A percentile compares a stretch with the other conserved stretches of the same genome.
These are phyloP conservation scores for Elaeis guineensis DNA, from an alignment of 176 grass and related monocot genomes.

Conservation along the genomic window DNA sequence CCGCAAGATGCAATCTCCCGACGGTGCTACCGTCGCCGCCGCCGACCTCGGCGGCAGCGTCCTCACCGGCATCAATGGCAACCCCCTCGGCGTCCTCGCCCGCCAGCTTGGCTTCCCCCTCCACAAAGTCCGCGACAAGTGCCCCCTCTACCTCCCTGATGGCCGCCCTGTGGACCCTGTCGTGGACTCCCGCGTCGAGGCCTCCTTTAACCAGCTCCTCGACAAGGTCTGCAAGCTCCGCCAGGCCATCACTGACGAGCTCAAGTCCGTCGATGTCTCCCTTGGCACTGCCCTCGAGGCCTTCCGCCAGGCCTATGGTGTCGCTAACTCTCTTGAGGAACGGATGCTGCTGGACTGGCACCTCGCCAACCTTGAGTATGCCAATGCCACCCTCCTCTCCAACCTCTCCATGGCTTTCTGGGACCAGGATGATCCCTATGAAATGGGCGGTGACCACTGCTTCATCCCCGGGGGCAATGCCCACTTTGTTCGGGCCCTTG, in stretches of 20 bases:
- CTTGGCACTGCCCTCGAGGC: constrained; percentile 76
- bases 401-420: constrained; percentile 93
- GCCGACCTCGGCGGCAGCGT: constrained; percentile 96
- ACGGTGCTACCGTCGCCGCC: constrained; percentile 40
- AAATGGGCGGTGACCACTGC: constrained; percentile 97
- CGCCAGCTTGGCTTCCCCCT: constrained; percentile 86
- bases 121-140: constrained; percentile 89
- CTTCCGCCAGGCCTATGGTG: constrained; percentile 58
- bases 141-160: constrained; percentile 79
- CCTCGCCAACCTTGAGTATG: constrained; percentile 92
- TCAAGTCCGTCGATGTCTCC: constrained; percentile 60
- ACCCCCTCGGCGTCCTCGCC: constrained; percentile 78
- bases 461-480: constrained; percentile 94
- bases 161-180: constrained; percentile 64
- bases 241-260: constrained; percentile 56
- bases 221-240: constrained; percentile 89
- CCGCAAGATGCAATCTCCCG: constrained; percentile 64
- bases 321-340: constrained; percentile 55
- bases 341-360: constrained; percentile 97
- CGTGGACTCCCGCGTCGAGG: constrained; percentile 62
- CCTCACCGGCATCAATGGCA: constrained; percentile 94
- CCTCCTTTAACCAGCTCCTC: constrained; percentile 86
- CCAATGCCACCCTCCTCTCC: constrained; percentile 75
- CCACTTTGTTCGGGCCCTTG: constrained; percentile 57
- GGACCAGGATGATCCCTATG: constrained; percentile 98